Percentiles rank a stretch among this genome's conserved stretches.
phyloP scores from a whole-genome alignment of 768 basidiomycete species.

The Mycena vulgaris region DNA sequence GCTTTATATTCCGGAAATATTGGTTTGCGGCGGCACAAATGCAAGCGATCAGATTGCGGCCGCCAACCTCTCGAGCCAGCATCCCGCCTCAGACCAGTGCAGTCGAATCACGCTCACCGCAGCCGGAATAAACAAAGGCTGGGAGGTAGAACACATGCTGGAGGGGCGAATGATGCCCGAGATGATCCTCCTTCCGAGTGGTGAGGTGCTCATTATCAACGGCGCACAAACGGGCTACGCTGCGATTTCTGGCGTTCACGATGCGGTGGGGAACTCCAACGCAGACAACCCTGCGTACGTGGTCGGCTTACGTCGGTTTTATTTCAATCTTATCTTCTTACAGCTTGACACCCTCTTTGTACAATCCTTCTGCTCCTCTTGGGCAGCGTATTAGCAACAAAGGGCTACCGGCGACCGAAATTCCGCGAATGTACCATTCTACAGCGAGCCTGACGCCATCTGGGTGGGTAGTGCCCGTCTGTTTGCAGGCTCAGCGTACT shows the following conservation, averaged over 20 bases:
- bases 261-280: slow-evolving; percentile 55
- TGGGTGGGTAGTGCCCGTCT: not conserved
- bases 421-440: slow-evolving; percentile 55
- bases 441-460: slow-evolving; percentile 44
- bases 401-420: slow-evolving; percentile 44
- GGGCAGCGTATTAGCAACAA: too few relatives aligned
- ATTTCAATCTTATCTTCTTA: not conserved
- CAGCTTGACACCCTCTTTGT: slow-evolving; percentile 54
- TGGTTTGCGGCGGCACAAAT: too few relatives aligned
- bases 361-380: slow-evolving; percentile 54
- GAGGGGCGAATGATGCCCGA: too few relatives aligned
- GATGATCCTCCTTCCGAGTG: too few relatives aligned
- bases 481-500: not conserved
- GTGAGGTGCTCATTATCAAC: too few relatives aligned
- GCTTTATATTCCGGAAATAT: too few relatives aligned
- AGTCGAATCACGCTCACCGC: slow-evolving; percentile 57
- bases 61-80: slow-evolving; percentile 67
- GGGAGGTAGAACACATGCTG: slow-evolving; percentile 62
- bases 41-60: slow-evolving; percentile 47
- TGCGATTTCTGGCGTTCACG: slow-evolving; percentile 42
- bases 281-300: slow-evolving; percentile 62
- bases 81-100: slow-evolving; percentile 55
- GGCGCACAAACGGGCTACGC: too few relatives aligned
- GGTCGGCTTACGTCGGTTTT: not conserved
- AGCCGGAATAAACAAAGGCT: slow-evolving; percentile 48